A percentile compares a stretch with the other conserved stretches of the same genome.
phyloP scores from a whole-genome alignment of 768 basidiomycete genomes.

The Boletales sp. region DNA sequence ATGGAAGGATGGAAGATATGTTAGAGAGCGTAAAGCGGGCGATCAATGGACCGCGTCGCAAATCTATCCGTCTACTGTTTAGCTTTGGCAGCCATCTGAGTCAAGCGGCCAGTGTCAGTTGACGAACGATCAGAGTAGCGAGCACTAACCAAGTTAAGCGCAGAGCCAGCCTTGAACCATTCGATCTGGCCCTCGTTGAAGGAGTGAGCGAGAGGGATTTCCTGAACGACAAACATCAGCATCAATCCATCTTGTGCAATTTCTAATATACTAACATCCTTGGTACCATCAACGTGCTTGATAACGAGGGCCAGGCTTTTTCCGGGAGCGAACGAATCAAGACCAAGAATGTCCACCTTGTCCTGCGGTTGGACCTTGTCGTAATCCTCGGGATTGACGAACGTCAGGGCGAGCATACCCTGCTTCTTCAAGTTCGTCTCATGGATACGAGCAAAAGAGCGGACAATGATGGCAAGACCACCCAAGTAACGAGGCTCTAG shows the following conservation, averaged over 20 bases:
- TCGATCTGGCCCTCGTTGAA: conserved; percentile 97
- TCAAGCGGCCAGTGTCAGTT: conserved; percentile 2
- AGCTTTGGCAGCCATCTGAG: conserved; percentile 66
- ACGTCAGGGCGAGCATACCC: conserved; percentile 96
- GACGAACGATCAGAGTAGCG: neutral
- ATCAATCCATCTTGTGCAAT: neutral
- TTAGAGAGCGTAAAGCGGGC: neutral
- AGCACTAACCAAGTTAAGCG: conserved; percentile 75
- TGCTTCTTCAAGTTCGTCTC: conserved; percentile 99
- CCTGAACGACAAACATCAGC: conserved; percentile 34
- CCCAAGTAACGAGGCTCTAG: conserved; percentile 95
- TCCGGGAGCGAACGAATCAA: conserved; percentile 86
- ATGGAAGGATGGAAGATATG: neutral
- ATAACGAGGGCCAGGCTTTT: conserved; percentile 81
- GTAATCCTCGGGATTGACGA: conserved; percentile 89
- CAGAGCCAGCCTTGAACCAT: conserved; percentile 98
- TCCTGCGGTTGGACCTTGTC: conserved; percentile 87
- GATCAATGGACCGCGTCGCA: neutral
- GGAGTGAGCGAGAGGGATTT: conserved; percentile 80
- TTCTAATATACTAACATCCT: conserved; percentile 45
- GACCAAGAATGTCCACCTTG: conserved; percentile 83
- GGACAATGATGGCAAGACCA: conserved; percentile 91
- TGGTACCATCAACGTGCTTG: conserved; percentile 80
- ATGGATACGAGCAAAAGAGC: conserved; percentile 97
- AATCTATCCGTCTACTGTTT: conserved; percentile 35